A percentile compares a stretch with the other conserved stretches of the same genome.
Conservation (phyloP, 495 filamentous ascomycete genomes). For the Aspergillus olivimuriae region DNA sequence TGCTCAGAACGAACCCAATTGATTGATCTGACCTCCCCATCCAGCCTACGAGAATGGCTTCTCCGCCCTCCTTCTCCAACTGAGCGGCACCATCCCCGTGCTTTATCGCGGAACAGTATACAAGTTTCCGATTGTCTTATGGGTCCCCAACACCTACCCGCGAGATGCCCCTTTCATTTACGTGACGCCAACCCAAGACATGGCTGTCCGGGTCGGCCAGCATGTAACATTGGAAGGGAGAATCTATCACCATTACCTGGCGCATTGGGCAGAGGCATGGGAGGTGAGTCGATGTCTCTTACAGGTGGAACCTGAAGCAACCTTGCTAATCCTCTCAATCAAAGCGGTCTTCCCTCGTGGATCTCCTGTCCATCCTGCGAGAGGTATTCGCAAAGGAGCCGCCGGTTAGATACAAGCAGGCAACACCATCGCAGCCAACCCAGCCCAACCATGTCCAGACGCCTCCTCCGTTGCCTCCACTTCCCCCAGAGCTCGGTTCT, state of each 20-base stretch:
- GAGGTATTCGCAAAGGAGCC: constrained; percentile 93
- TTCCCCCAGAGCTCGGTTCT: constrained; percentile 56
- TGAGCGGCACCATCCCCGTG: constrained; percentile 83
- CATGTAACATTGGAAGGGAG: constrained; percentile 92
- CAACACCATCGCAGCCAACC: constrained; percentile 23
- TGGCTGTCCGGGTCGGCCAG: constrained; percentile 85
- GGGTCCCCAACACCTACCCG: constrained; percentile 94
- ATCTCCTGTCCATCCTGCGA: constrained; percentile 74
- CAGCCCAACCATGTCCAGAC: constrained; percentile 37
- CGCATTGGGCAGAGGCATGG: constrained; percentile 81
- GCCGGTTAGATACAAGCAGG: constrained; percentile 69
- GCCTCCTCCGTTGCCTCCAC: constrained; percentile 60
- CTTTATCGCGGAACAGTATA: constrained; percentile 83
- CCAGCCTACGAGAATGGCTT: constrained; percentile 83
- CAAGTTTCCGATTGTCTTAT: constrained; percentile 85
- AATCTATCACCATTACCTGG: constrained; percentile 92
- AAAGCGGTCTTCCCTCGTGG: constrained; percentile 74
- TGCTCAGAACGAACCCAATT: no score
- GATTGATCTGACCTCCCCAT: neutral
- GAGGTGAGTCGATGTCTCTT: constrained; percentile 59
- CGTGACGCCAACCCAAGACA: constrained; percentile 80
- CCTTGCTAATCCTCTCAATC: neutral
- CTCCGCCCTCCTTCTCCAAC: constrained; percentile 79
- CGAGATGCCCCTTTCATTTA: constrained; percentile 78
- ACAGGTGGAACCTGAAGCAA: neutral